Conservation (phyloP, 2,329 filamentous ascomycete genomes). For the Ceratocystis variospora region DNA sequence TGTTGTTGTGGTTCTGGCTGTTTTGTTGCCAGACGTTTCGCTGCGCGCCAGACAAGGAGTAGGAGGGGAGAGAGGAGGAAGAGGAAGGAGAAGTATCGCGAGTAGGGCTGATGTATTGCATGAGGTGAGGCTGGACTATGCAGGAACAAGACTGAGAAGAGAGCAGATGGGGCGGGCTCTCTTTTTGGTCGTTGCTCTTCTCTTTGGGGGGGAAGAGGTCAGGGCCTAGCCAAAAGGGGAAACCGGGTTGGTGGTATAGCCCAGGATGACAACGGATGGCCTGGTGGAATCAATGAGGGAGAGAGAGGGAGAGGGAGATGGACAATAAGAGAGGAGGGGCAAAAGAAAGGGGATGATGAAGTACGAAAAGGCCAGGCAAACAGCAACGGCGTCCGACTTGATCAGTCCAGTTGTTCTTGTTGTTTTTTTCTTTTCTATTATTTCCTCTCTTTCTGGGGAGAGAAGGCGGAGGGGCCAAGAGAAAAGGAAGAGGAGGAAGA, state of each 20-base stretch:
- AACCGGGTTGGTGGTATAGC: conserved; percentile 6
- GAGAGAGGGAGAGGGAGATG: background rate
- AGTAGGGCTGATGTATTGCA: conserved; percentile 38
- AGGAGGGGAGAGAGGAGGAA: conserved; percentile 26
- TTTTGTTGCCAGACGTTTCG: conserved; percentile 27
- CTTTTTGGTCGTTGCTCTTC: conserved; percentile 5
- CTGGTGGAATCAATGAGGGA: background rate
- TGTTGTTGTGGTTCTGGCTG: no score
- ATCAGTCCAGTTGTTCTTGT: background rate
- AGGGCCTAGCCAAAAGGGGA: conserved; percentile 2
- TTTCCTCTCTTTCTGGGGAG: background rate
- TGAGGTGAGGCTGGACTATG: conserved; percentile 25
- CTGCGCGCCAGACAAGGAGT: conserved; percentile 40
- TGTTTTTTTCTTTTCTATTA: background rate
- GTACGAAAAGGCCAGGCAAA: background rate
- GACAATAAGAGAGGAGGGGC: background rate
- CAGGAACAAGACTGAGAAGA: conserved; percentile 6
- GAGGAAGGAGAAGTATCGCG: conserved; percentile 31
- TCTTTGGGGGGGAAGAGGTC: background rate
- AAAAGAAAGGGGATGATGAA: background rate
- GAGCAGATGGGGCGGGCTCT: conserved; percentile 8
- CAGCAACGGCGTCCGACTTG: background rate
- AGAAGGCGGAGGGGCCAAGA: background rate
- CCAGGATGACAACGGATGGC: conserved; percentile 1
- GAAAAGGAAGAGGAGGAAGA: background rate